Conservation (phyloP, 257 asterid species). For the Solanum chaucha region DNA sequence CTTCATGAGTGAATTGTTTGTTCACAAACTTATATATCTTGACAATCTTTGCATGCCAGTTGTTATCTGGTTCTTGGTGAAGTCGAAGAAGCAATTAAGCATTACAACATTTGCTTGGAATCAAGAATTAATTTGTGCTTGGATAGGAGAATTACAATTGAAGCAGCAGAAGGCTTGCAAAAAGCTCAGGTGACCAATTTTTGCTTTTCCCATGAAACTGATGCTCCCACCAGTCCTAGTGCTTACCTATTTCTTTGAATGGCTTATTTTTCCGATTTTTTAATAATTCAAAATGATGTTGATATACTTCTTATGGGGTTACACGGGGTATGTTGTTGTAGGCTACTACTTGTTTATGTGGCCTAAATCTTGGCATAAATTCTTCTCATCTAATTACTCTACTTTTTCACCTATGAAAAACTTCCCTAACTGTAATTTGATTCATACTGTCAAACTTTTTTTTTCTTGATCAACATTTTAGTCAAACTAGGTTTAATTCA, state of each 20-base stretch:
- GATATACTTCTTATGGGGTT: not conserved
- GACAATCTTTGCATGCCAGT: constrained; percentile 20
- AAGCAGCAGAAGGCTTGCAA: constrained; percentile 77
- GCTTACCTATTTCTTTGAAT: not conserved
- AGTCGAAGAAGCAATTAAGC: constrained; percentile 50
- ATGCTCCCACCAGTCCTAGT: not conserved
- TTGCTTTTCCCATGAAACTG: not conserved
- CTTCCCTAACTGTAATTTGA: not conserved
- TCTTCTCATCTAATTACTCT: not conserved
- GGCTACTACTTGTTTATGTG: not conserved
- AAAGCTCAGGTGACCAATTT: constrained; percentile 63
- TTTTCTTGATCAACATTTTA: not conserved
- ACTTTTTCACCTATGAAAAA: not conserved
- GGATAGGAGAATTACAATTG: constrained; percentile 77
- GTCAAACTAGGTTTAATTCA: not conserved
- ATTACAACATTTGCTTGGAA: constrained; percentile 54
- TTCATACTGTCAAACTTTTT: not conserved
- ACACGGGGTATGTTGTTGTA: not conserved
- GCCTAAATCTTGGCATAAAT: not conserved
- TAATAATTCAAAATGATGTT: not conserved
- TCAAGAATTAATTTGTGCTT: constrained; percentile 44
- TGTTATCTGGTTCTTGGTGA: constrained; percentile 85
- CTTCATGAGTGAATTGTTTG: not conserved
- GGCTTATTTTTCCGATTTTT: not conserved
- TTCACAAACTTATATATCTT: not conserved